Evolutionary conservation across 2,329 filamentous ascomycete genomes (phyloP), one percentile per base, ranked within the genome.

Genomic region (Colletotrichum viniferum): DNA sequence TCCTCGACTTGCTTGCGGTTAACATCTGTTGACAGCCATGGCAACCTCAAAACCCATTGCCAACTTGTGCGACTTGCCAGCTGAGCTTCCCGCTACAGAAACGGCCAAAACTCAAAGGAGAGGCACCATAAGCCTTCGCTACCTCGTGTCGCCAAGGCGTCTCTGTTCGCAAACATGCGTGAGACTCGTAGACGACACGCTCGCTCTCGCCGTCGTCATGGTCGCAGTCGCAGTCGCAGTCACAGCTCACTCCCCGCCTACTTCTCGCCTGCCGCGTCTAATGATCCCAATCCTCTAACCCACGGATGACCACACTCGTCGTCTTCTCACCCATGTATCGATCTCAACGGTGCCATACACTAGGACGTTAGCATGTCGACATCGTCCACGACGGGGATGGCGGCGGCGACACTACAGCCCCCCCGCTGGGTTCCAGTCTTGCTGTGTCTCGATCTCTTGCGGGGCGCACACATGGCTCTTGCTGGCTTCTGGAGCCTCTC

Each of bases 51-150:
- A 60, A 16, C 30, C 32, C 34, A 60, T 32, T 28, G 24, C 21
- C 48, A 62, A 55, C 32, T 28, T 48, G 52, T 32, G 56, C 58
- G 14, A 38, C 26, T 62, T 32, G 24, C 63, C 43, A 68, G 26
- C 32, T 68, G 63, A 69, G 64, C 58, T 13, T 69, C 63, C 63
- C 63, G 69, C 64, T 76, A 69, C 64, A 65, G 56, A 60, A 73
- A 73, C 36, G 73, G 64, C 24, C 34, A 24, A 69, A 76, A 64
- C 58, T 73, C 21, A 63, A 43, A 43, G 32, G 64, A 67, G 55
- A 61, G 16, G 8, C 10, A 56, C 36, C 24, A 26, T 43, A 30
- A 38, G 38, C 34, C 52, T 30, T 60, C 30, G 36, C 55, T 43
- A 43, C 18, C 26, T 56, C 56, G 30, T 62, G 18, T 61, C 21